Base-by-base conservation (phyloP, 768 basidiomycete genomes). In the Clitopilus hobsonii region DNA sequence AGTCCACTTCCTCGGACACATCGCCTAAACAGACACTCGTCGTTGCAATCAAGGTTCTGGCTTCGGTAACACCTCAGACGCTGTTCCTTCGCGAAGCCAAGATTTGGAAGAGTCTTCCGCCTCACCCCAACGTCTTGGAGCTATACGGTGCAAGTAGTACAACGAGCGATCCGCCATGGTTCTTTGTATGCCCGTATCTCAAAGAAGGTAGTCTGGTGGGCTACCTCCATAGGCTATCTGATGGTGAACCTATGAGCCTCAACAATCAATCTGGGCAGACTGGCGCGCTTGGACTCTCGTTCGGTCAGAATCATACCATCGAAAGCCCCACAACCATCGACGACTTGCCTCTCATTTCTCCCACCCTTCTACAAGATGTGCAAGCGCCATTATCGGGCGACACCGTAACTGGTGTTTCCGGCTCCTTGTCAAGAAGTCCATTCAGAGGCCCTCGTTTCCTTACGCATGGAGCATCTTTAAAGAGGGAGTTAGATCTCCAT, bases 91-190 rank as follows among this genome's bases (percentile, higher is more conserved):
- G 79, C 55, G 85, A 91, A 65, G 78, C 86, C n/a, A 76, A 78
- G 41, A 80, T 88, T 5, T 94, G 91, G 91, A 82, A 84, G 58
- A 71, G 67, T 5, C 77, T 94, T n/a, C 41, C 41, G 10, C 68
- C 66, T 48, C 90, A 92, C 62, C 77, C 81, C 8, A 84, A 90
- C 59, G 83, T 94, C 6, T 73, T 92, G 45, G 78, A 81, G 56
- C 74, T 94, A 22, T 84, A 82, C 53, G 91, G 91, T 1, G 91
- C 91, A 6, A 89, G 86, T 22, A 87, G 84, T 58, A 75, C 87
- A 0, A 74, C 75, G 6, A 79, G 81, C 20, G 82, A 85, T 32
- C 80, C 84, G 11, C 89, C 88, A 4, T 91, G 84, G 83, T 89
- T 88, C 71, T 76, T 88, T 41, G 88, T 94, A 56, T 86, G 84